phyloP scores from a whole-genome alignment of 352 stramenopile species.

The Lagenidium sp. region DNA sequence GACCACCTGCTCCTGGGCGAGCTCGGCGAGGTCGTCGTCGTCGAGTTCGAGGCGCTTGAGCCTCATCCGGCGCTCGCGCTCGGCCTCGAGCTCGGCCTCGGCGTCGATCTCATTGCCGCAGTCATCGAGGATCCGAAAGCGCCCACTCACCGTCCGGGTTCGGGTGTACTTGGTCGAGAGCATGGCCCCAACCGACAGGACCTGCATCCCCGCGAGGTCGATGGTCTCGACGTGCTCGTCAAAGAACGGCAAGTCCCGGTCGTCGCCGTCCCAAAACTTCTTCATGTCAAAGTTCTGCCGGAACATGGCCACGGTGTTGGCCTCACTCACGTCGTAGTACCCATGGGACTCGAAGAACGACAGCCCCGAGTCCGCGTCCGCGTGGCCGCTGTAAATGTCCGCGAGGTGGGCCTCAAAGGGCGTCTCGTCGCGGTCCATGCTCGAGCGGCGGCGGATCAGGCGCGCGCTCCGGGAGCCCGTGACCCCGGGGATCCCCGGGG shows the following conservation, averaged over 20 bases:
- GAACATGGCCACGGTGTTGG: conserved; percentile 78
- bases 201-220: conserved; percentile 20
- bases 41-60: conserved; percentile 46
- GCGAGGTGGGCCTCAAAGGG: conserved; percentile 62
- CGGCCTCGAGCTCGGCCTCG: conserved; percentile 32
- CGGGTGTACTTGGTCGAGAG: conserved; percentile 17
- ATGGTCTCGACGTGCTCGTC: conserved; percentile 8
- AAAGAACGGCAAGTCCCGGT: conserved; percentile 18
- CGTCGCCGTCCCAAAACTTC: conserved; percentile 52
- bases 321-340: conserved; percentile 77
- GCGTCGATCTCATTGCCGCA: conserved; percentile 61
- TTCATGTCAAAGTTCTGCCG: conserved; percentile 56
- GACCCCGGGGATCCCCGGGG: neutral
- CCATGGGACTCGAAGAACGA: conserved; percentile 75
- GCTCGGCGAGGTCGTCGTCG: conserved; percentile 53
- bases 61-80: conserved; percentile 36
- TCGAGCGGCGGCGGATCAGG: neutral
- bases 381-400: conserved; percentile 44
- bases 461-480: no score
- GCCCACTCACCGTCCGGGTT: conserved; percentile 20
- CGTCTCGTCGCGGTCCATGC: conserved; percentile 12
- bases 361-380: conserved; percentile 37
- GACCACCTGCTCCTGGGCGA: conserved; percentile 38
- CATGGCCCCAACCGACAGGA: conserved; percentile 29
- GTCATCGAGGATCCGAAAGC: conserved; percentile 54